Evolutionary conservation across 1,284 basidiomycete species (phyloP).

Genomic region (Ceratorhiza oryzae-sativae): DNA sequence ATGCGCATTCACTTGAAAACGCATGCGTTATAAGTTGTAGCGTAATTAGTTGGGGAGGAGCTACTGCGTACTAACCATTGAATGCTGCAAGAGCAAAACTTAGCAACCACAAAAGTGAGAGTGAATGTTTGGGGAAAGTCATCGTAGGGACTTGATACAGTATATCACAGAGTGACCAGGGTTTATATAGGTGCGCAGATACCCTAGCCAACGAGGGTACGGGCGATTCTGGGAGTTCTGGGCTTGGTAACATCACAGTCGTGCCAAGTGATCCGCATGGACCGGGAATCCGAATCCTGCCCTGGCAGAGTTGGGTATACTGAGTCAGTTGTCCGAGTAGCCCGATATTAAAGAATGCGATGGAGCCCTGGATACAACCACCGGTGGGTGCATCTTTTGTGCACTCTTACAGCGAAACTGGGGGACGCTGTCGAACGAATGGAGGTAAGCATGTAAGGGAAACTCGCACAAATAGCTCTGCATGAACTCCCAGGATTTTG

Average conservation of each 20-base stretch:
- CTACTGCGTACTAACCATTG: not conserved
- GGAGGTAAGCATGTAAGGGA: too few species aligned
- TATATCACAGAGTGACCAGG: too few species aligned
- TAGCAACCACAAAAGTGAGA: too few species aligned
- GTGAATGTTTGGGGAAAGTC: not conserved
- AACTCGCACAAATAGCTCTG: not conserved
- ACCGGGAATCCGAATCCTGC: too few species aligned
- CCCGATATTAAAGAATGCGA: not conserved
- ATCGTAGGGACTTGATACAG: too few species aligned
- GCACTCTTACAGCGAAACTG: not conserved
- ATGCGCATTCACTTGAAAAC: not conserved
- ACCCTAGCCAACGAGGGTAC: not conserved
- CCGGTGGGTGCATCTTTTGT: not conserved
- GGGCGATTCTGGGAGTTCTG: too few species aligned
- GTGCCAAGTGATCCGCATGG: too few species aligned
- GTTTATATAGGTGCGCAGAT: too few species aligned
- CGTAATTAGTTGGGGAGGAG: not conserved
- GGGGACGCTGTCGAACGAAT: too few species aligned
- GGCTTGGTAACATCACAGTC: too few species aligned
- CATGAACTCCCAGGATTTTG: not conserved
- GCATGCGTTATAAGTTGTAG: too few species aligned
- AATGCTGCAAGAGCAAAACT: not conserved
- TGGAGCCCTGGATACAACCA: not conserved
- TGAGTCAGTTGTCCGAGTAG: not conserved
- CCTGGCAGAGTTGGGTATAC: too few species aligned